Percentiles rank a stretch among this genome's conserved stretches.
phyloP scores from a whole-genome alignment of 1,284 basidiomycete genomes.

The Sporisorium exsertum region DNA sequence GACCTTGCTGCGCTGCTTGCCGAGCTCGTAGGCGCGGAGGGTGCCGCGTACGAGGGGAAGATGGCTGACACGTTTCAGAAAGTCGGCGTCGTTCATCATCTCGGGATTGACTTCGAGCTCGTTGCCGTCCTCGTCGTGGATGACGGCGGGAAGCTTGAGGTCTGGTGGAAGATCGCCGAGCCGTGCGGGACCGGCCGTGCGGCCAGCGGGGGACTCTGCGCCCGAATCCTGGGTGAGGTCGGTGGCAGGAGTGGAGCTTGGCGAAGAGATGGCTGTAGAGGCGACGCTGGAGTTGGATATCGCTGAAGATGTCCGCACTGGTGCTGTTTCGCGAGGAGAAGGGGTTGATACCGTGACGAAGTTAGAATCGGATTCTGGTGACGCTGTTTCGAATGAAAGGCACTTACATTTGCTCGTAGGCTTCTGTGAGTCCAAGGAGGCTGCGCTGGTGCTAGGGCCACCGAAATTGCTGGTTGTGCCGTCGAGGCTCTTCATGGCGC shows the following conservation, averaged over 20 bases:
- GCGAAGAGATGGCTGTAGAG: slow-evolving; percentile 59
- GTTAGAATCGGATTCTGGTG: background rate
- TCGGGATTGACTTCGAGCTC: slow-evolving; percentile 56
- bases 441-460: slow-evolving; percentile 23
- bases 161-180: slow-evolving; percentile 58
- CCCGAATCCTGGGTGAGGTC: slow-evolving; percentile 51
- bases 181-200: slow-evolving; percentile 32
- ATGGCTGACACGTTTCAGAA: slow-evolving; percentile 57
- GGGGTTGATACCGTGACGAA: background rate
- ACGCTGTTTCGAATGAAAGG: too few species aligned
- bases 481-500: slow-evolving; percentile 60
- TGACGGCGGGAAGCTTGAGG: slow-evolving; percentile 59
- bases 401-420: slow-evolving; percentile 30
- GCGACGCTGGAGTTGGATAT: slow-evolving; percentile 52
- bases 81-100: slow-evolving; percentile 61
- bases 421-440: slow-evolving; percentile 25
- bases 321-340: slow-evolving; percentile 4
- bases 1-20: slow-evolving; percentile 81
- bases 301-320: slow-evolving; percentile 44
- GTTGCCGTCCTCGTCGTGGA: slow-evolving; percentile 61
- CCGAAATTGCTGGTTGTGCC: slow-evolving; percentile 27
- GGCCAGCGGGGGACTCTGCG: slow-evolving; percentile 39
- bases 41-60: slow-evolving; percentile 77
- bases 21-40: slow-evolving; percentile 79
- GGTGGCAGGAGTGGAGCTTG: slow-evolving; percentile 56